Base-by-base conservation (phyloP, 2,329 filamentous ascomycete species). In the Ilyonectria robusta region DNA sequence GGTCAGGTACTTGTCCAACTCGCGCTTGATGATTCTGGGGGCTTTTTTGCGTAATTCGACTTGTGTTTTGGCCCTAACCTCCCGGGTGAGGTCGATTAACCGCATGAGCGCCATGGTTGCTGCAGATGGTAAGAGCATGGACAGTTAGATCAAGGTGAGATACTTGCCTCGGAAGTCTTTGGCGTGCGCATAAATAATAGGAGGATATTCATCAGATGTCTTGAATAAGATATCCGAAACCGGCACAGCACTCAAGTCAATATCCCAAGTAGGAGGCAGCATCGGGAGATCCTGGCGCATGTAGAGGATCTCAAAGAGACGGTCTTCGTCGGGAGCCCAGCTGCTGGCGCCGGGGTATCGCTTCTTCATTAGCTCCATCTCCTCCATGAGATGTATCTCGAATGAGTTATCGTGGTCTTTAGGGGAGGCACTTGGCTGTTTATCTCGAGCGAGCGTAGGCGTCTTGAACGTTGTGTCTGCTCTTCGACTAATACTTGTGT, bases 271-370 rank as follows among this genome's bases (percentile, higher is more conserved):
- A 5, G 74, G 63, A 2, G 83, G 83, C 11, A 84, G 68, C 33
- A 84, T 77, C 2, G 83, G 79, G 3, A 81, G 75, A 62, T 82
- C 79, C 65, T 83, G 79, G n/a, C 83, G 73, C 69, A 81, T 75
- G 65, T 79, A 84, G 2, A 84, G 69, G 42, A 82, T 78, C 70
- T 83, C 80, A 60, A 84, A 84, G 35, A 84, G 77, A 2, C 71
- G 75, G 33, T 83, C 81, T 70, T 88, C 87, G n/a, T 84, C 84
- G 10, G 81, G 77, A 31, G 88, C 81, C 86, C 87, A 89, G 61
- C 82, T 78, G 51, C 81, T 82, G 46, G 85, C 81, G 26, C 81
- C 81, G 0, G 81, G 81, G 59, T 82, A 84, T 1, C 77, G 72
- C 31, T 71, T 62, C 75, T 82, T 85, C 71, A 86, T 83, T 47